Percentiles rank a stretch among this genome's conserved stretches.
phyloP scores from a whole-genome alignment of 2,329 filamentous ascomycete species.

The Aaosphaeria pasadenensis region DNA sequence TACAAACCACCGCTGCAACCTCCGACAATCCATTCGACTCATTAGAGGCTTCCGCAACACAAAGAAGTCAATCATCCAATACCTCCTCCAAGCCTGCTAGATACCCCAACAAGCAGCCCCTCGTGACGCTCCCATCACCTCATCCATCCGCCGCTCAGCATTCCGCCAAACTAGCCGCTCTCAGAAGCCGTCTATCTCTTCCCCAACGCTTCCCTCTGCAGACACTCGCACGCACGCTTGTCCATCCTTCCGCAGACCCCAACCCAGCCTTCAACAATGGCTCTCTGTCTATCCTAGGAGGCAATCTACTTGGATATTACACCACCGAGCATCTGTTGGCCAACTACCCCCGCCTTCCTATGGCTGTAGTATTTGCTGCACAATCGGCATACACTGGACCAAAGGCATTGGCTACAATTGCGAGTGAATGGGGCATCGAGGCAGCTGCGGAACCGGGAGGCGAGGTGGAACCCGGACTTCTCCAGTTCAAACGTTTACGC shows the following conservation, averaged over 20 bases:
- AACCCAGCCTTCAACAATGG: slow-evolving; percentile 84
- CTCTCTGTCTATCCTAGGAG: slow-evolving; percentile 76
- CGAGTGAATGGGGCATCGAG: slow-evolving; percentile 89
- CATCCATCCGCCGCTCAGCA: slow-evolving; percentile 61
- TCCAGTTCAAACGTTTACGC: slow-evolving; percentile 67
- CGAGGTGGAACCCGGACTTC: slow-evolving; percentile 86
- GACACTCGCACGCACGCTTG: slow-evolving; percentile 79
- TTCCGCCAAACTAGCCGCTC: slow-evolving; percentile 87
- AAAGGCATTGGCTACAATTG: slow-evolving; percentile 69
- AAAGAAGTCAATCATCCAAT: no score
- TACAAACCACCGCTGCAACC: slow-evolving; percentile 17
- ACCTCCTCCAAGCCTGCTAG: background rate
- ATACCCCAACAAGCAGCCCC: slow-evolving; percentile 11
- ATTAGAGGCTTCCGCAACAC: background rate
- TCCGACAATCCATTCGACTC: background rate
- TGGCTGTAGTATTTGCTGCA: slow-evolving; percentile 80
- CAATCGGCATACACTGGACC: slow-evolving; percentile 81
- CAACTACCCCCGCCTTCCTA: slow-evolving; percentile 86
- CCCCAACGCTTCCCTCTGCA: slow-evolving; percentile 78
- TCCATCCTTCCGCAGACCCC: slow-evolving; percentile 80
- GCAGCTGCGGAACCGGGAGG: slow-evolving; percentile 78
- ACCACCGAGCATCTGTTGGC: slow-evolving; percentile 83
- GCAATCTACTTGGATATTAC: slow-evolving; percentile 83
- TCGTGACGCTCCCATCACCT: slow-evolving; percentile 64
- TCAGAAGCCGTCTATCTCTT: slow-evolving; percentile 85